These are phyloP conservation scores for Neoascochyta sp. DNA, from an alignment of 2,329 filamentous ascomycete species.

Conservation along the genomic window DNA sequence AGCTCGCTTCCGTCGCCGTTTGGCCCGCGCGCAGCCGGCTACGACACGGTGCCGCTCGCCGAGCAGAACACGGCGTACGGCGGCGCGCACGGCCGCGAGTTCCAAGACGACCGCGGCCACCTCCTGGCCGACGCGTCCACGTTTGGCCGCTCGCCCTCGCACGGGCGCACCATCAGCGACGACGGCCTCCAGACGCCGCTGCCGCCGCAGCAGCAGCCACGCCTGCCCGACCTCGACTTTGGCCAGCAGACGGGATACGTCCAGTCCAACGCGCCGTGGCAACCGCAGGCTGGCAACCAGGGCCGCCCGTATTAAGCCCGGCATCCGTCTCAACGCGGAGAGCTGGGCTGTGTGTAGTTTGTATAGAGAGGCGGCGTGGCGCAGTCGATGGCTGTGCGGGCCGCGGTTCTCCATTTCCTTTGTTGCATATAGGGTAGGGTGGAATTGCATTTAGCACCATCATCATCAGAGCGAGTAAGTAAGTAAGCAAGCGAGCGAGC, in stretches of 20 bases:
- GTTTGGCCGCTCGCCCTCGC: constrained; percentile 26
- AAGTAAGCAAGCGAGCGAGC: too few relatives aligned
- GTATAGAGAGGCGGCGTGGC: too few relatives aligned
- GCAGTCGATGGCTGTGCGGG: too few relatives aligned
- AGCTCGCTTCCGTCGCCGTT: constrained; percentile 29
- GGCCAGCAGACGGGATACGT: constrained; percentile 20
- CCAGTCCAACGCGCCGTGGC: constrained; percentile 21
- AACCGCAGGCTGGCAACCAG: constrained; percentile 20
- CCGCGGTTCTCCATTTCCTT: too few relatives aligned
- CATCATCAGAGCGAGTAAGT: too few relatives aligned
- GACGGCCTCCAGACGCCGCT: constrained; percentile 20
- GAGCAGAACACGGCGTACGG: constrained; percentile 34
- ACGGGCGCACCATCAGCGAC: constrained; percentile 20
- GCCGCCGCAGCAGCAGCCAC: constrained; percentile 26
- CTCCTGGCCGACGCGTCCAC: constrained; percentile 36
- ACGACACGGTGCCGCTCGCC: constrained; percentile 37
- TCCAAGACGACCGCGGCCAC: constrained; percentile 26
- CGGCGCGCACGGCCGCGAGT: constrained; percentile 17
- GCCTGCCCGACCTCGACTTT: constrained; percentile 30
- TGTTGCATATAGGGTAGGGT: too few relatives aligned
- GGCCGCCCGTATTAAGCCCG: constrained; percentile 29
- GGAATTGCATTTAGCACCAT: too few relatives aligned
- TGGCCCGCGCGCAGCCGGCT: constrained; percentile 28
- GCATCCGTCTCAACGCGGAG: too few relatives aligned
- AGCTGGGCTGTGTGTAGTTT: too few relatives aligned